A percentile compares a stretch with the other conserved stretches of the same genome.
phyloP scores from a whole-genome alignment of 768 basidiomycete species.

The Russula compacta region DNA sequence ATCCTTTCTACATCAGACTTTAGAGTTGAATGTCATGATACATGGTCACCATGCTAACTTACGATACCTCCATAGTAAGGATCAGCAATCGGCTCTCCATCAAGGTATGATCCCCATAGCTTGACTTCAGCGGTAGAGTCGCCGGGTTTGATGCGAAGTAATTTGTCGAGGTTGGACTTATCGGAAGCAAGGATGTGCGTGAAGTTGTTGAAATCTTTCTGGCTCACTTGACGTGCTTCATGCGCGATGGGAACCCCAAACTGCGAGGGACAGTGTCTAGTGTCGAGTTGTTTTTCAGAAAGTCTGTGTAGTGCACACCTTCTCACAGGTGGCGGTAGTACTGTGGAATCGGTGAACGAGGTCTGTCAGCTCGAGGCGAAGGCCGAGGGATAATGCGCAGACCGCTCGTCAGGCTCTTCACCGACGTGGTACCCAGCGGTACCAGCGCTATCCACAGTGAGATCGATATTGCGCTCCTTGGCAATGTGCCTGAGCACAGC shows the following conservation, averaged over 20 bases:
- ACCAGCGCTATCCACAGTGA: constrained; percentile 76
- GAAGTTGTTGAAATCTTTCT: constrained; percentile 63
- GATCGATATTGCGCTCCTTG: constrained; percentile 51
- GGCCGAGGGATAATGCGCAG: background rate
- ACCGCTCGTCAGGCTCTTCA: constrained; percentile 80
- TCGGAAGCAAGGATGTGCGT: constrained; percentile 86
- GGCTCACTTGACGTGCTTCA: constrained; percentile 52
- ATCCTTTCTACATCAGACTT: constrained; percentile 42
- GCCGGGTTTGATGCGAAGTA: constrained; percentile 41
- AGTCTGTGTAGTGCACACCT: constrained; percentile 34
- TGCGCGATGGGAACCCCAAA: constrained; percentile 64
- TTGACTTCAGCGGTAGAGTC: constrained; percentile 53
- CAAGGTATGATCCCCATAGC: constrained; percentile 76
- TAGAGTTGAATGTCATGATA: background rate
- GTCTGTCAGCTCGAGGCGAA: background rate
- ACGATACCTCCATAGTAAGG: constrained; percentile 76
- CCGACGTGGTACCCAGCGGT: constrained; percentile 80
- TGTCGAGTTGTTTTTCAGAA: no score
- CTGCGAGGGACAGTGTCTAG: constrained; percentile 29
- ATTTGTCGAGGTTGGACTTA: constrained; percentile 56
- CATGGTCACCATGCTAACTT: constrained; percentile 23
- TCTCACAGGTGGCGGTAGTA: constrained; percentile 59
- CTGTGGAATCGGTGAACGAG: constrained; percentile 30
- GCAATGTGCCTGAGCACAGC: constrained; percentile 71
- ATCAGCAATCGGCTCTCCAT: constrained; percentile 64